A percentile compares a stretch with the other conserved stretches of the same genome.
Conservation (phyloP, 164 flowering plant species). For the Magnolia changhungtana region DNA sequence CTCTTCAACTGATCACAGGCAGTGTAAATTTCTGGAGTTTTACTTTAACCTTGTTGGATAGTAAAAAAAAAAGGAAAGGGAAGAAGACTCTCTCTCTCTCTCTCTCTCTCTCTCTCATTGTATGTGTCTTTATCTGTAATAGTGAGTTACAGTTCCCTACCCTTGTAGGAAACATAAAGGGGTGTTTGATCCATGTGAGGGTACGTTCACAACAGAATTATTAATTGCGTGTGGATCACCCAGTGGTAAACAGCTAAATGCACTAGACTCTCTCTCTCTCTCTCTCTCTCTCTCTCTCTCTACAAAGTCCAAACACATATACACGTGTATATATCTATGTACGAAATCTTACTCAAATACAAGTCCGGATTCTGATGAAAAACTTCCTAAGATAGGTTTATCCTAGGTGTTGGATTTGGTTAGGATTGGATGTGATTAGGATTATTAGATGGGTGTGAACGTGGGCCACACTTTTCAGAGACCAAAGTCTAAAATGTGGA, state of each 20-base stretch:
- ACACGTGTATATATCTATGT: too few relatives aligned
- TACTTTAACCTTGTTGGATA: not conserved
- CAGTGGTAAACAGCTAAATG: not conserved
- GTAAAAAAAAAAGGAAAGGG: too few relatives aligned
- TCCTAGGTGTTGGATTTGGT: too few relatives aligned
- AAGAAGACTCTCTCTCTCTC: too few relatives aligned
- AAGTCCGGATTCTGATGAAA: too few relatives aligned
- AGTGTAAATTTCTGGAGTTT: not conserved
- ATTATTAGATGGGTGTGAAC: too few relatives aligned
- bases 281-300: not conserved
- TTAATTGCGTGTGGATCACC: constrained; percentile 3
- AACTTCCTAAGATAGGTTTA: too few relatives aligned
- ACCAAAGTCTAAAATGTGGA: too few relatives aligned
- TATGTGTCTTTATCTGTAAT: constrained; percentile 7
- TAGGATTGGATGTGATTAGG: too few relatives aligned
- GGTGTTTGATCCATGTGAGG: constrained; percentile 17
- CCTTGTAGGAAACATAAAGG: constrained; percentile 6
- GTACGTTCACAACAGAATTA: constrained; percentile 8
- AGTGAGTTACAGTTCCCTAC: constrained; percentile 11
- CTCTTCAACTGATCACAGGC: not conserved
- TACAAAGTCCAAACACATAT: too few relatives aligned
- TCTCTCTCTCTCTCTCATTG: not conserved
- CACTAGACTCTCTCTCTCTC: not conserved
- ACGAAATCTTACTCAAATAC: too few relatives aligned
- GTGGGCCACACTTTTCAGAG: too few relatives aligned